Evolutionary conservation across 192 early-diverging fungal species (phyloP), one percentile per base, ranked within the genome.

Genomic region (Entrophospora sp.): DNA sequence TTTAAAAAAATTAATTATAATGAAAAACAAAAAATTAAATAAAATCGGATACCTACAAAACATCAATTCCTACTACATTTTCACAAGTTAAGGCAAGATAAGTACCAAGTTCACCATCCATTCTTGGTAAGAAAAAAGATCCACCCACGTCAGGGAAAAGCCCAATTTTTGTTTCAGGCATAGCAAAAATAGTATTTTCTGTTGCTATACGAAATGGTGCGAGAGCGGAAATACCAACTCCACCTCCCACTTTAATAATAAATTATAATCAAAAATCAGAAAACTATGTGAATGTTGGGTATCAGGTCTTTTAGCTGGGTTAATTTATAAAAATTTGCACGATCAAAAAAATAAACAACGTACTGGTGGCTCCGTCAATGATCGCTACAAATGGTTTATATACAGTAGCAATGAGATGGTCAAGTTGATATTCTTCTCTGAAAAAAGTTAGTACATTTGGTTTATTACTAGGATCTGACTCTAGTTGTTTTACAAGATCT

Each of bases 141-240:
- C 90, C 93, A 24, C 95, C 95, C 0, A 97, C 95, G 69, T 97
- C 97, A 12, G 97, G 97, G 70, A 97, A 94, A 37, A 97, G 81
- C 13, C 97, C 97, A 64, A 99, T 99, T 58, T 81, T 83, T 4
- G 93, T 93, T 72, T 99, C 97, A 5, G 97, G 95, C 94, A 99
- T 99, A 37, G 95, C 89, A 75, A 97, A 95, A 60, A 95, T 65
- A 1, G 97, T 93, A 18, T 89, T 85, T 76, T 99, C 95, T 32
- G 93, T 97, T 5, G 94, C 97, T 49, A 99, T 89, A 28, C 97
- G 81, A 83, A 99, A 97, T 22, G 94, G 87, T 5, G 88, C 93
- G 73, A 97, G 95, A 24, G 97, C 88, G 28, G 93, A 93, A 16
- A 99, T 73, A 32, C 97, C 97, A 36, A 94, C 91, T 58, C 97